Conservation (phyloP, 768 basidiomycete species). For the Kwoniella bestiolae region DNA sequence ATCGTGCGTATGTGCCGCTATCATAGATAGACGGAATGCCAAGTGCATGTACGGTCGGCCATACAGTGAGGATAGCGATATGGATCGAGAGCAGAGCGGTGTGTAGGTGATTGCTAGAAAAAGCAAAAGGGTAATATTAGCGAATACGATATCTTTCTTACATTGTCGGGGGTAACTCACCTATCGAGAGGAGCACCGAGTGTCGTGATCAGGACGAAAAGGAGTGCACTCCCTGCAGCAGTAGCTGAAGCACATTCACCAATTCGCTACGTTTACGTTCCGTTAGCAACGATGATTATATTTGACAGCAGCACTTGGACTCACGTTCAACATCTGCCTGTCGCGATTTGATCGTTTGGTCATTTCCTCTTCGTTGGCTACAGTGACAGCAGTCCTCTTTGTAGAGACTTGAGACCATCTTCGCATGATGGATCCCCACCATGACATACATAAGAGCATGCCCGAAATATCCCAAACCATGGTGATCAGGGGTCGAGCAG, state of each 20-base stretch:
- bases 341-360: constrained; percentile 32
- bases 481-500: constrained; percentile 66
- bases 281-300: background rate
- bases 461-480: constrained; percentile 67
- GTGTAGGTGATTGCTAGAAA: constrained; percentile 62
- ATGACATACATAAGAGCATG: constrained; percentile 64
- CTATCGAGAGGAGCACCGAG: constrained; percentile 57
- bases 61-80: constrained; percentile 68
- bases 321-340: constrained; percentile 16
- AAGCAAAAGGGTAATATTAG: constrained; percentile 1
- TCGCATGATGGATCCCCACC: constrained; percentile 75
- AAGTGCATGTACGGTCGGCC: constrained; percentile 71
- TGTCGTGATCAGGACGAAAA: constrained; percentile 57
- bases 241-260: constrained; percentile 22
- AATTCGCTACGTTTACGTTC: constrained; percentile 23
- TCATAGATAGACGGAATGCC: constrained; percentile 65
- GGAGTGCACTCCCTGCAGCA: constrained; percentile 55
- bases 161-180: constrained; percentile 50
- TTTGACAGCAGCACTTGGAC: background rate
- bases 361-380: constrained; percentile 18
- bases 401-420: constrained; percentile 60
- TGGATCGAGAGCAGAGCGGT: constrained; percentile 74
- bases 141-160: too few species aligned
- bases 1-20: constrained; percentile 63
- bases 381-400: background rate